Evolutionary conservation across 148 eudicot species (phyloP), one percentile per base, ranked within the genome.

Genomic region (Vaccinium vitisidaea): DNA sequence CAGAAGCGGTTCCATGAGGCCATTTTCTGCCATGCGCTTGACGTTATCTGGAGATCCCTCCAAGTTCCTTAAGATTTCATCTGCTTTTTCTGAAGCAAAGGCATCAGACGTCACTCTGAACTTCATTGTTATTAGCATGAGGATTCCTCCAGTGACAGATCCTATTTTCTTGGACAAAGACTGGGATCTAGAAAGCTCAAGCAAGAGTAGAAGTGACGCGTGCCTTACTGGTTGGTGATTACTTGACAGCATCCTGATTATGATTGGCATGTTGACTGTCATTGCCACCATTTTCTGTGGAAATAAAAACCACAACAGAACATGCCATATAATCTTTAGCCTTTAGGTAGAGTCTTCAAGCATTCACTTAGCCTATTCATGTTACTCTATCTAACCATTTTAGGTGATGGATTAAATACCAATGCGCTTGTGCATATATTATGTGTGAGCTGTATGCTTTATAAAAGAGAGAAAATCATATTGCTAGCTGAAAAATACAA

Each of bases 1-100:
- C 70, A 94, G 88, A 70, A 95, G 90, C 10, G 98, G 95, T 73
- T 95, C 93, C 80, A 91, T 80, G 83, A 87, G 87, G 79, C 98
- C 98, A 86, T 93, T 93, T 87, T 94, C 97, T 73, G 95, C 98
- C 98, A 95, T 94, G 69, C 86, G 82, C 87, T 91, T 94, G 85
- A 95, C 89, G 86, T 95, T 93, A 56, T 79, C 82, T 8, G 91
- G 90, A 85, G 87, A 86, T 77, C 58, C 90, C 89, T 90, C 94
- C 89, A 95, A 85, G 82, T 93, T 92, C 85, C 83, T 90, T 83
- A 95, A 84, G 83, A 94, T 85, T 85, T 92, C 89, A 81, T 90
- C 92, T 50, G 95, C 92, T 82, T 83, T 92, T 69, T 88, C 93
- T 65, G 92, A 88, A 87, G 93, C 88, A 74, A 92, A 92, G 49